Evolutionary conservation across 2,329 filamentous ascomycete species (phyloP).

Genomic region (Trichoderma semiorbis): DNA sequence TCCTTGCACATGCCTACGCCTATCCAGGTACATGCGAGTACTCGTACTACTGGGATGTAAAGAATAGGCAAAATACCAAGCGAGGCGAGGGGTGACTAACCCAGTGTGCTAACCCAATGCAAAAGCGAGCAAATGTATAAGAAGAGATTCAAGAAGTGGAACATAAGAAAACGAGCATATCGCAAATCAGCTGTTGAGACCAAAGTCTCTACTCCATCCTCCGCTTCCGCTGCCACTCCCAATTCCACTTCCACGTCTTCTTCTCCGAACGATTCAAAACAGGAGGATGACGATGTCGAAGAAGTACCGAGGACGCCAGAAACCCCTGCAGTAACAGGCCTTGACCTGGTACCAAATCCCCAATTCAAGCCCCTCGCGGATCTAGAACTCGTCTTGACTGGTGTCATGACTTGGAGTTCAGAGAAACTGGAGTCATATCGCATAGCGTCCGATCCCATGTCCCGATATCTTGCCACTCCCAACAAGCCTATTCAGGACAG

Average conservation of each 20-base stretch:
- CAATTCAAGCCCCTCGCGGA: slow-evolving; percentile 28
- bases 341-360: slow-evolving; percentile 25
- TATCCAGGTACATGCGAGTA: not conserved
- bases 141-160: slow-evolving; percentile 39
- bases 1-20: not conserved
- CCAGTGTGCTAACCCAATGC: not conserved
- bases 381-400: slow-evolving; percentile 34
- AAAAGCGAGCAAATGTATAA: slow-evolving; percentile 40
- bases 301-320: not conserved
- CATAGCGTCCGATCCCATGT: slow-evolving; percentile 34
- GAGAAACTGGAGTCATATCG: slow-evolving; percentile 32
- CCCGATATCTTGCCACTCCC: slow-evolving; percentile 34
- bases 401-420: slow-evolving; percentile 35
- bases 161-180: slow-evolving; percentile 36
- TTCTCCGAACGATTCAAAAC: not conserved
- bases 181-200: slow-evolving; percentile 24
- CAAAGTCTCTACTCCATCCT: not conserved
- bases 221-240: not conserved
- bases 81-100: not conserved
- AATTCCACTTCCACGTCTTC: slow-evolving; percentile 17
- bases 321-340: not conserved
- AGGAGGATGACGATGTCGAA: slow-evolving; percentile 4
- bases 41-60: not conserved
- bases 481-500: slow-evolving; percentile 37
- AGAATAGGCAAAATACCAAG: not conserved